Evolutionary conservation across 73 alveolate genomes (phyloP).

Genomic region (Paramecium octaurelia): DNA sequence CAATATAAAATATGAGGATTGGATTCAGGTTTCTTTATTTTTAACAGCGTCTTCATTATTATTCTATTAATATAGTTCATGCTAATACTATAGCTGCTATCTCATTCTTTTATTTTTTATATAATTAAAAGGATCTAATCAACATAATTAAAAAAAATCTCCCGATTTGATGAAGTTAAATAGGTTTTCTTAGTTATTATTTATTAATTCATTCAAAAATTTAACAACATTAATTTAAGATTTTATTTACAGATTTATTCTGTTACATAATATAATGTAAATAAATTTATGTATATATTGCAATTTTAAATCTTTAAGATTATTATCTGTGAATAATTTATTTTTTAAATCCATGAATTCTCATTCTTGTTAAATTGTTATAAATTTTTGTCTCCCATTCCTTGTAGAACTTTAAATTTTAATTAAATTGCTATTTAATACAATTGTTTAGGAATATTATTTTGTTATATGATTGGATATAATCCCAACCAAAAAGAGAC

Average conservation of each 20-base stretch:
- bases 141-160: not conserved
- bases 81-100: not conserved
- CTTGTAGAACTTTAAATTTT: too few species aligned
- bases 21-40: conserved; percentile 19
- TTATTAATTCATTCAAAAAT: not conserved
- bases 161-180: conserved; percentile 50
- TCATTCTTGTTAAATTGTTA: too few species aligned
- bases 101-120: not conserved
- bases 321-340: too few species aligned
- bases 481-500: not conserved
- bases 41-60: conserved; percentile 53
- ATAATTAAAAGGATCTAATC: not conserved
- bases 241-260: not conserved
- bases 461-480: too few species aligned
- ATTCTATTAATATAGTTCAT: not conserved
- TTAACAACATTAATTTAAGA: too few species aligned
- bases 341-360: too few species aligned
- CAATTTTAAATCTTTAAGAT: too few species aligned
- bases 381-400: too few species aligned
- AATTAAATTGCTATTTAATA: too few species aligned
- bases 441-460: too few species aligned
- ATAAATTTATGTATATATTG: too few species aligned
- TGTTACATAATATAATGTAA: too few species aligned
- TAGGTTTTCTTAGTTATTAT: not conserved
- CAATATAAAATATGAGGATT: not conserved